Evolutionary conservation across 805 yeast species (phyloP).

Genomic region (Clavispora vitiphila): DNA sequence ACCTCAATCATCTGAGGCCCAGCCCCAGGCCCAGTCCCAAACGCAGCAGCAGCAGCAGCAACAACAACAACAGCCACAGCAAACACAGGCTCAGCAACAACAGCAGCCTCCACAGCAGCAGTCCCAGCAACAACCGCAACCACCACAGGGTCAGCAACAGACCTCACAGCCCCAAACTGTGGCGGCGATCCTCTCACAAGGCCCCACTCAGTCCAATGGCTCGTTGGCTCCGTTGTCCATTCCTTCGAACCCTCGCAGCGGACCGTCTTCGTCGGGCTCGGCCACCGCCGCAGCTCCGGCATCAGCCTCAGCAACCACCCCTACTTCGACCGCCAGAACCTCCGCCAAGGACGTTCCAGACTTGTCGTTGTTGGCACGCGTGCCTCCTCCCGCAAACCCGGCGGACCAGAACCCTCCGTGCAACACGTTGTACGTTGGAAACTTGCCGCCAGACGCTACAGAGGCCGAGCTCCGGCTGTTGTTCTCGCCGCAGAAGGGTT

Average conservation of each 20-base stretch:
- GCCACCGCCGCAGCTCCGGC: constrained; percentile 2
- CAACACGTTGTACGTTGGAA: constrained; percentile 94
- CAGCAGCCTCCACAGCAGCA: not conserved
- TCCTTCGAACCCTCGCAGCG: constrained; percentile 7
- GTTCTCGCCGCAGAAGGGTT: constrained; percentile 86
- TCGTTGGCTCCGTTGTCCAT: constrained; percentile 5
- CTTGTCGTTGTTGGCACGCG: constrained; percentile 67
- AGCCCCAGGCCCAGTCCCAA: constrained; percentile 10
- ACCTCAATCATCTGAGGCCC: not conserved
- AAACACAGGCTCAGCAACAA: not conserved
- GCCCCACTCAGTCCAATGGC: constrained; percentile 9
- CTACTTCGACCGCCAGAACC: constrained; percentile 10
- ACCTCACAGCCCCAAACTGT: constrained; percentile 10
- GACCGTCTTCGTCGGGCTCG: constrained; percentile 3
- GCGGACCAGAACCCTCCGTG: constrained; percentile 99
- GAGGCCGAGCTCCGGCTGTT: constrained; percentile 86
- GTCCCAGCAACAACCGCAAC: not conserved
- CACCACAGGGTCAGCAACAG: constrained; percentile 4
- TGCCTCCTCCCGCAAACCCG: constrained; percentile 93
- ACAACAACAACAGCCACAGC: not conserved
- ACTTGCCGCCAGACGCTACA: constrained; percentile 93
- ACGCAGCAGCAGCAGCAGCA: not conserved
- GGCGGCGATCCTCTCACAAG: constrained; percentile 14
- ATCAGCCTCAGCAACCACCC: constrained; percentile 6
- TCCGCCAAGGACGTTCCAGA: constrained; percentile 48